Percentiles rank a stretch among this genome's conserved stretches.
Evolutionary conservation across 495 filamentous ascomycete genomes (phyloP).

Genomic region (Rhypophila decipiens): DNA sequence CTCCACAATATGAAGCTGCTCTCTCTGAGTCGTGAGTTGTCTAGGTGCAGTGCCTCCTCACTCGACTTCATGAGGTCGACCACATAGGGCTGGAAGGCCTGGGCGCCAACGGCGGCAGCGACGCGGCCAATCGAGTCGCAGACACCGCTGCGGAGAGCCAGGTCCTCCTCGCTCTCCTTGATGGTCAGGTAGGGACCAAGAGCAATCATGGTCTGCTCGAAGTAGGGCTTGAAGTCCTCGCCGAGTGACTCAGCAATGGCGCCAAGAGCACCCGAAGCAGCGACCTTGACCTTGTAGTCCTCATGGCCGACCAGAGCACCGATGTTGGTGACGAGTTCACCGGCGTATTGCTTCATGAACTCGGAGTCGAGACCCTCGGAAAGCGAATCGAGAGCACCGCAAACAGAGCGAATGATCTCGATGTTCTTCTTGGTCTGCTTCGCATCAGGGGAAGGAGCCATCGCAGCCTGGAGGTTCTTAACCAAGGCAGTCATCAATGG

Average conservation of each 20-base stretch:
- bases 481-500: slow-evolving; percentile 75
- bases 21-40: slow-evolving; percentile 83
- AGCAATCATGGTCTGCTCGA: slow-evolving; percentile 78
- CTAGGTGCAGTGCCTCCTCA: slow-evolving; percentile 85
- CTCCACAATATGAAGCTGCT: slow-evolving; percentile 97
- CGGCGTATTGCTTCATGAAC: slow-evolving; percentile 72
- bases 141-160: slow-evolving; percentile 81
- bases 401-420: slow-evolving; percentile 81
- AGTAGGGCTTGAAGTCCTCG: slow-evolving; percentile 81
- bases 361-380: slow-evolving; percentile 83
- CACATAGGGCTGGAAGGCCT: slow-evolving; percentile 85
- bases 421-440: slow-evolving; percentile 62
- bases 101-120: slow-evolving; percentile 76
- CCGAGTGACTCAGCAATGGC: slow-evolving; percentile 80
- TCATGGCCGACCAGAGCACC: slow-evolving; percentile 72
- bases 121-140: slow-evolving; percentile 91
- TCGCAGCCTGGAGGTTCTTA: slow-evolving; percentile 78
- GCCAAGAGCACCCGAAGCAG: slow-evolving; percentile 82
- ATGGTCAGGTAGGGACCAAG: slow-evolving; percentile 75
- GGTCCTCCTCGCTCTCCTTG: slow-evolving; percentile 84
- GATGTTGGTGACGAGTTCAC: slow-evolving; percentile 74
- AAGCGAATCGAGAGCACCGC: slow-evolving; percentile 85
- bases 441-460: slow-evolving; percentile 37
- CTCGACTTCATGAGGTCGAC: slow-evolving; percentile 81
- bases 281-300: slow-evolving; percentile 83